phyloP scores from a whole-genome alignment of 2,329 filamentous ascomycete genomes.

The Zymoseptoria passerinii region DNA sequence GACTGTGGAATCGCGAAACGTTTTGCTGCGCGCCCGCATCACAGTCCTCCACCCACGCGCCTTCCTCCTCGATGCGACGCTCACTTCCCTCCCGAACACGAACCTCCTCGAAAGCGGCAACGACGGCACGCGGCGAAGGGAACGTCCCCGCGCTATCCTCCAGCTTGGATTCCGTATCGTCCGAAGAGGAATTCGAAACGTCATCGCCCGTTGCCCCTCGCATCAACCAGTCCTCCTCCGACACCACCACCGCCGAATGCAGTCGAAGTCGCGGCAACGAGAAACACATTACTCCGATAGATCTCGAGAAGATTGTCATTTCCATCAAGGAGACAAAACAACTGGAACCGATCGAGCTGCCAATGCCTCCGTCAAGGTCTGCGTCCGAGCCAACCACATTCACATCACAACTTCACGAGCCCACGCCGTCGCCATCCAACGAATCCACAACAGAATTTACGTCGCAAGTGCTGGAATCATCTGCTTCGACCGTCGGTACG shows the following conservation, averaged over 20 bases:
- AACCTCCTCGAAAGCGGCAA: constrained; percentile 14
- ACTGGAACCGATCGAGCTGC: constrained; percentile 49
- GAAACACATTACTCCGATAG: constrained; percentile 84
- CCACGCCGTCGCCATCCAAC: constrained; percentile 3
- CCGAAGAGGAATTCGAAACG: constrained; percentile 34
- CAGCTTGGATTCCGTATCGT: constrained; percentile 38
- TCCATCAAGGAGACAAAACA: constrained; percentile 79
- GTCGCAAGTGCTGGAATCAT: constrained; percentile 42
- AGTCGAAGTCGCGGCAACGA: constrained; percentile 62
- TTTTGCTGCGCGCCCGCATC: constrained; percentile 69
- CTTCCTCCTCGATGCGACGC: constrained; percentile 1
- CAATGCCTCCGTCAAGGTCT: constrained; percentile 16
- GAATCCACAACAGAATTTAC: not conserved
- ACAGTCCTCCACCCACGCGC: constrained; percentile 19
- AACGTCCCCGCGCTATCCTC: constrained; percentile 38
- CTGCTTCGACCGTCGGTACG: constrained; percentile 48
- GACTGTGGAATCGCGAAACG: constrained; percentile 87
- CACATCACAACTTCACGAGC: constrained; percentile 8
- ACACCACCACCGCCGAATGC: constrained; percentile 60
- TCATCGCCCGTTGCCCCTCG: constrained; percentile 43
- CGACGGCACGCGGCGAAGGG: constrained; percentile 1
- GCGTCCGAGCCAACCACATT: not conserved
- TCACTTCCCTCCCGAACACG: constrained; percentile 17
- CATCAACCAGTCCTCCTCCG: constrained; percentile 44
- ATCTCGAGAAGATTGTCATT: constrained; percentile 88